Evolutionary conservation across 2,329 filamentous ascomycete species (phyloP).

Genomic region (Daldinia eschscholtzii): DNA sequence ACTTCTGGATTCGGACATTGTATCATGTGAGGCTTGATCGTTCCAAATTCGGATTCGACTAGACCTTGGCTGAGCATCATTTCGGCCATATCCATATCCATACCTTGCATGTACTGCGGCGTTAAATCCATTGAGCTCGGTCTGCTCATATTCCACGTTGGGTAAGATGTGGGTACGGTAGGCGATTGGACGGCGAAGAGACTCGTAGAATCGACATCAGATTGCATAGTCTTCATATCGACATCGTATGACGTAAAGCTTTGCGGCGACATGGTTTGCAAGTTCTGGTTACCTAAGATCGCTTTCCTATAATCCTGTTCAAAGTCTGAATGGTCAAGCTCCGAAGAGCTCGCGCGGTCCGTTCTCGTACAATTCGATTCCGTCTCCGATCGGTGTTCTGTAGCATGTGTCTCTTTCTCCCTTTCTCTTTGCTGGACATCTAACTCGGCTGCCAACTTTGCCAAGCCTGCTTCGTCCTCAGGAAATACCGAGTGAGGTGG

Average conservation of each 20-base stretch:
- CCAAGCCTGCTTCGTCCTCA: slow-evolving; percentile 70
- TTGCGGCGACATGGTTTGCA: slow-evolving; percentile 66
- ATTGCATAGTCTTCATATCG: slow-evolving; percentile 51
- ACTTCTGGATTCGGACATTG: slow-evolving; percentile 66
- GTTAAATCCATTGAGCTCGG: slow-evolving; percentile 54
- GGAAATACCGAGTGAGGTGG: slow-evolving; percentile 71
- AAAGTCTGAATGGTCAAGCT: slow-evolving; percentile 67
- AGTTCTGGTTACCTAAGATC: slow-evolving; percentile 59
- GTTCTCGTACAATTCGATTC: slow-evolving; percentile 56
- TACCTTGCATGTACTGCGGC: slow-evolving; percentile 60
- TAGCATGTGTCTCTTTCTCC: slow-evolving; percentile 51
- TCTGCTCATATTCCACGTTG: slow-evolving; percentile 54
- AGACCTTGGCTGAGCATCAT: slow-evolving; percentile 64
- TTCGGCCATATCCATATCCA: slow-evolving; percentile 57
- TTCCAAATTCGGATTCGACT: slow-evolving; percentile 65
- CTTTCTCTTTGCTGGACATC: slow-evolving; percentile 61
- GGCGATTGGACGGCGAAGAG: slow-evolving; percentile 51
- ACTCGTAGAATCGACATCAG: slow-evolving; percentile 48
- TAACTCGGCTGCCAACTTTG: slow-evolving; percentile 68
- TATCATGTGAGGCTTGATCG: slow-evolving; percentile 68
- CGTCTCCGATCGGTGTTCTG: slow-evolving; percentile 53
- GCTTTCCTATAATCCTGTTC: slow-evolving; percentile 67
- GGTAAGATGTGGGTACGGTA: slow-evolving; percentile 49
- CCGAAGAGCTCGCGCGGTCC: slow-evolving; percentile 67
- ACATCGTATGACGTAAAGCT: slow-evolving; percentile 63